Conservation (phyloP, 257 asterid species). For the Sherardia arvensis region DNA sequence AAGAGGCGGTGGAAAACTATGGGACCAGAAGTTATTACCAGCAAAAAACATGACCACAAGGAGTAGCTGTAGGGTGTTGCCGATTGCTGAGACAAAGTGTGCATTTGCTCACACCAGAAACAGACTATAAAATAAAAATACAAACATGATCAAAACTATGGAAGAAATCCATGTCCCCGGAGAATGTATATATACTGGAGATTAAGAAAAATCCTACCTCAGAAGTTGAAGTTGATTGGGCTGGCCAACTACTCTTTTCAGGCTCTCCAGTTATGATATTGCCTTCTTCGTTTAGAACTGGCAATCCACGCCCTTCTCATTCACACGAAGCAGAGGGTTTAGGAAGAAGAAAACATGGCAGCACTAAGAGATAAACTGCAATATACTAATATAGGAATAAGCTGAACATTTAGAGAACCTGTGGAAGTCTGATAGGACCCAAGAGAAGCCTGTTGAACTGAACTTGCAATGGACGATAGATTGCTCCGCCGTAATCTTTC, state of each 20-base stretch:
- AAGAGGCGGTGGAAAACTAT: neutral
- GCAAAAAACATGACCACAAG: conserved; percentile 97
- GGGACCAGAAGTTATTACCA: conserved; percentile 45
- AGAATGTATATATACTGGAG: neutral
- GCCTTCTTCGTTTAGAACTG: conserved; percentile 81
- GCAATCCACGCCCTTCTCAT: conserved; percentile 63
- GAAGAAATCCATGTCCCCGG: neutral
- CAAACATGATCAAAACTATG: neutral
- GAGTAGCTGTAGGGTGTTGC: conserved; percentile 86
- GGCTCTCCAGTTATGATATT: conserved; percentile 56
- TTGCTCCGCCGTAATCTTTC: conserved; percentile 86
- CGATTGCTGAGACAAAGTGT: conserved; percentile 94
- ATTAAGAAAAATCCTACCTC: conserved; percentile 42
- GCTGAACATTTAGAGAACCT: conserved; percentile 33
- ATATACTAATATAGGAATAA: neutral
- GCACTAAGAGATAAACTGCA: neutral
- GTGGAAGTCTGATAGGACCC: conserved; percentile 66
- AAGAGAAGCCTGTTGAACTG: conserved; percentile 61
- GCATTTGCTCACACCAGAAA: conserved; percentile 71
- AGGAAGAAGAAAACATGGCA: neutral
- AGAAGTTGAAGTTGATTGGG: conserved; percentile 57
- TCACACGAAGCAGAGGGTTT: neutral
- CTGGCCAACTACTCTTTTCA: conserved; percentile 45
- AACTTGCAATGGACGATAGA: conserved; percentile 67
- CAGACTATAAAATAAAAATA: conserved; percentile 35